These are phyloP conservation scores for Fistulifera solaris DNA, from an alignment of 108 stramenopile genomes.

Conservation along the genomic window DNA sequence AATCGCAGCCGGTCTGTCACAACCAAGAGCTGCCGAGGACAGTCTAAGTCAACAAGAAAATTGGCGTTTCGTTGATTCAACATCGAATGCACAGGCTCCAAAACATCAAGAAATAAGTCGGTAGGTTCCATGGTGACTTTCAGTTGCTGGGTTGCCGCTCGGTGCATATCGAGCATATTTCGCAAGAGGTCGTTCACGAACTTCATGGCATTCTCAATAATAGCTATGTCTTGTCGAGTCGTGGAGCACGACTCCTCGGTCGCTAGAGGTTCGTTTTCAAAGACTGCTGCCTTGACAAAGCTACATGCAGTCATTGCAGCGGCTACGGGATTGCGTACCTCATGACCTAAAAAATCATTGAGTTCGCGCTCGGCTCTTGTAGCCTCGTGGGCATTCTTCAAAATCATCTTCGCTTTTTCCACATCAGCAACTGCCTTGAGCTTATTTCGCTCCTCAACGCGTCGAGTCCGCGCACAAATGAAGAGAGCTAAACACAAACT, in stretches of 20 bases:
- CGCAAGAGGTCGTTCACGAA: conserved; percentile 24
- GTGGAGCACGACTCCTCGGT: neutral
- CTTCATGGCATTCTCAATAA: conserved; percentile 19
- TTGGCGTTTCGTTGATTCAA: conserved; percentile 13
- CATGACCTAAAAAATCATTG: conserved; percentile 31
- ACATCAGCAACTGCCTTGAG: conserved; percentile 12
- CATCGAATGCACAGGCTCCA: conserved; percentile 28
- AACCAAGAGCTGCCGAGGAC: conserved; percentile 16
- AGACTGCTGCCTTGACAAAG: conserved; percentile 16
- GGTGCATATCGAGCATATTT: conserved; percentile 30
- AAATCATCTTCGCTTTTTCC: conserved; percentile 26
- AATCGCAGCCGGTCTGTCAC: conserved; percentile 21
- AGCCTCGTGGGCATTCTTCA: conserved; percentile 19
- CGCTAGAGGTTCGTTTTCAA: conserved; percentile 1
- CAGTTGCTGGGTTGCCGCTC: conserved; percentile 17
- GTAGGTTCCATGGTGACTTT: conserved; percentile 7
- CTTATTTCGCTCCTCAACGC: conserved; percentile 8
- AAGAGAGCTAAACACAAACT: conserved; percentile 21
- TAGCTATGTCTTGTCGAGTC: conserved; percentile 12
- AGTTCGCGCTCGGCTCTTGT: conserved; percentile 25
- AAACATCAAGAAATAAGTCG: conserved; percentile 21
- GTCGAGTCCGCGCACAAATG: neutral
- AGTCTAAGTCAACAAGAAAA: conserved; percentile 14
- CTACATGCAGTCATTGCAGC: conserved; percentile 23
- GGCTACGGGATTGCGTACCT: conserved; percentile 25